A percentile compares a stretch with the other conserved stretches of the same genome.
phyloP scores from a whole-genome alignment of 2,329 filamentous ascomycete species.

The Ploettnerulaceae sp. region DNA sequence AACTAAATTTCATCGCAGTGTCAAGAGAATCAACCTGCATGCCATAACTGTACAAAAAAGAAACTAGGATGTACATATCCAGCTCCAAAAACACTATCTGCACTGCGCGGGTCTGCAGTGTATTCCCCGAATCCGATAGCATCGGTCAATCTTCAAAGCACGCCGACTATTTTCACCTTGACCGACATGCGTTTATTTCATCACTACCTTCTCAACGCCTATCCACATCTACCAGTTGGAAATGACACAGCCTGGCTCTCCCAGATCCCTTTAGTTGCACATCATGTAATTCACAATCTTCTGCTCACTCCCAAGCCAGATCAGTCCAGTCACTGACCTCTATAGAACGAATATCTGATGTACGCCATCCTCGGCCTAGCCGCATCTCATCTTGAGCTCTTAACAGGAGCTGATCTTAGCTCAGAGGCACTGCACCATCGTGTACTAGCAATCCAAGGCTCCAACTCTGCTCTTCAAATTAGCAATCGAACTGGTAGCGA shows the following conservation, averaged over 20 bases:
- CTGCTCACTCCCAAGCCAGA: no score
- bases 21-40: constrained; percentile 59
- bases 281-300: constrained; percentile 56
- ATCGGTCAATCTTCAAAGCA: constrained; percentile 33
- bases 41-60: constrained; percentile 58
- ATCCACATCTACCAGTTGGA: constrained; percentile 60
- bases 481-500: constrained; percentile 43
- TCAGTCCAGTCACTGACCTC: constrained; percentile 5
- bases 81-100: constrained; percentile 48
- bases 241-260: constrained; percentile 64
- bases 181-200: constrained; percentile 67
- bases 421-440: constrained; percentile 57
- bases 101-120: constrained; percentile 27
- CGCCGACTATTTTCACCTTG: constrained; percentile 54
- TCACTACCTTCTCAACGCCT: constrained; percentile 57
- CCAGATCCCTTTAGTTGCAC: constrained; percentile 61
- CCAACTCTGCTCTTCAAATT: constrained; percentile 50
- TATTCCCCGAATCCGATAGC: constrained; percentile 9
- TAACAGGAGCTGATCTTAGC: constrained; percentile 32
- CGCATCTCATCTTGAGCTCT: constrained; percentile 59
- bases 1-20: constrained; percentile 40
- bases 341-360: constrained; percentile 61
- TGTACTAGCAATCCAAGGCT: constrained; percentile 57
- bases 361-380: constrained; percentile 65
- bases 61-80: constrained; percentile 61